phyloP scores from a whole-genome alignment of 805 yeast genomes.

The Jamesozyma piceae region DNA sequence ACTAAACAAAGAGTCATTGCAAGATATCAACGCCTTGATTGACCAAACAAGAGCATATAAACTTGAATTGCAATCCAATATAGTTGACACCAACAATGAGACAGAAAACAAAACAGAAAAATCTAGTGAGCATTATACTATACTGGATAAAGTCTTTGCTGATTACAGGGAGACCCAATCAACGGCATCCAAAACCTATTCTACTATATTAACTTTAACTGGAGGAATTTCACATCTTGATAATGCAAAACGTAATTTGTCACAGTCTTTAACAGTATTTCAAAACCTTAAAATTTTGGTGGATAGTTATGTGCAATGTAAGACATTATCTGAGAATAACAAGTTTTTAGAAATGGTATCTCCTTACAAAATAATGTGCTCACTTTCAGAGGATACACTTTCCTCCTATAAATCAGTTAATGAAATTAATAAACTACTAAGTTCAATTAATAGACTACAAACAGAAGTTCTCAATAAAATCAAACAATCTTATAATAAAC shows the following conservation, averaged over 20 bases:
- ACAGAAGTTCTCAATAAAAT: conserved; percentile 21
- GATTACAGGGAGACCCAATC: conserved; percentile 61
- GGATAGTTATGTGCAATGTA: conserved; percentile 30
- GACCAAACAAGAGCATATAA: conserved; percentile 45
- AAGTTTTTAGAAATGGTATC: conserved; percentile 21
- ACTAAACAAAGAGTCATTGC: conserved; percentile 40
- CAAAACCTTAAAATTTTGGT: conserved; percentile 81
- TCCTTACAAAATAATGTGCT: conserved; percentile 27
- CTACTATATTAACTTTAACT: conserved; percentile 60
- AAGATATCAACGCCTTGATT: conserved; percentile 42
- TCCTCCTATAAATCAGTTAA: conserved; percentile 75
- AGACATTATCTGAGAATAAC: conserved; percentile 7
- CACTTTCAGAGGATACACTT: conserved; percentile 24
- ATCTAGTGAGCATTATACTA: neutral
- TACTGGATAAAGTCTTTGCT: conserved; percentile 32
- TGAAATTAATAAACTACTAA: conserved; percentile 35
- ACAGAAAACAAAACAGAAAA: conserved; percentile 12
- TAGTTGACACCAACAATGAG: conserved; percentile 26
- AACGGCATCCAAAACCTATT: conserved; percentile 67
- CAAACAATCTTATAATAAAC: conserved; percentile 6
- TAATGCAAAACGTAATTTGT: conserved; percentile 73
- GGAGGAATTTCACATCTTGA: conserved; percentile 70
- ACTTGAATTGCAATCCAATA: conserved; percentile 37
- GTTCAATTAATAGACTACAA: conserved; percentile 21
- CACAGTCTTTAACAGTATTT: conserved; percentile 73